These are phyloP conservation scores for Malus hybrid DNA, from an alignment of 331 rosid genomes.

Conservation along the genomic window DNA sequence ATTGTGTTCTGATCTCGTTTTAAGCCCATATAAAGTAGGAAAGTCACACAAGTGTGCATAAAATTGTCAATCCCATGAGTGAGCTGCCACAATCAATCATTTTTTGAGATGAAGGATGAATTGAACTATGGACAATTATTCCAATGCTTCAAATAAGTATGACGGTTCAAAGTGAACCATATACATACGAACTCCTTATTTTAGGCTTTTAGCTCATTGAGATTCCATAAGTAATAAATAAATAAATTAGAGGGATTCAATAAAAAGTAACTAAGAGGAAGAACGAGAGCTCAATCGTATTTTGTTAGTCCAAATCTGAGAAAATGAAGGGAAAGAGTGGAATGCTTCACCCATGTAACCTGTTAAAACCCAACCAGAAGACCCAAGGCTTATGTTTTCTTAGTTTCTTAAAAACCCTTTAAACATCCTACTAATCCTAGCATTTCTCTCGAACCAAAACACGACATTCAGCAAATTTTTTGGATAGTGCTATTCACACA, in stretches of 20 bases:
- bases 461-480: background rate
- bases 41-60: background rate
- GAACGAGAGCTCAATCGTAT: background rate
- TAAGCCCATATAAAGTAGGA: background rate
- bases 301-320: background rate
- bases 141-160: background rate
- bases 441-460: background rate
- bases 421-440: background rate
- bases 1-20: background rate
- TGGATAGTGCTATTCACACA: too few relatives aligned
- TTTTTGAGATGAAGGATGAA: background rate
- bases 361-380: background rate
- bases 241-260: background rate
- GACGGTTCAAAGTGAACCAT: background rate
- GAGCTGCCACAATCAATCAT: background rate
- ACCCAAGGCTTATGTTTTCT: background rate
- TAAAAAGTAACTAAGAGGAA: background rate
- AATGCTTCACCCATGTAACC: background rate
- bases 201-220: background rate
- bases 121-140: background rate
- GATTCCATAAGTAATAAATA: background rate
- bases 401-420: background rate
- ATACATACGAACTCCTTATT: background rate
- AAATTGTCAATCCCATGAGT: background rate
- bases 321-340: background rate